Conservation (phyloP, 306 rosid species). For the Luffa aegyptiaca region DNA sequence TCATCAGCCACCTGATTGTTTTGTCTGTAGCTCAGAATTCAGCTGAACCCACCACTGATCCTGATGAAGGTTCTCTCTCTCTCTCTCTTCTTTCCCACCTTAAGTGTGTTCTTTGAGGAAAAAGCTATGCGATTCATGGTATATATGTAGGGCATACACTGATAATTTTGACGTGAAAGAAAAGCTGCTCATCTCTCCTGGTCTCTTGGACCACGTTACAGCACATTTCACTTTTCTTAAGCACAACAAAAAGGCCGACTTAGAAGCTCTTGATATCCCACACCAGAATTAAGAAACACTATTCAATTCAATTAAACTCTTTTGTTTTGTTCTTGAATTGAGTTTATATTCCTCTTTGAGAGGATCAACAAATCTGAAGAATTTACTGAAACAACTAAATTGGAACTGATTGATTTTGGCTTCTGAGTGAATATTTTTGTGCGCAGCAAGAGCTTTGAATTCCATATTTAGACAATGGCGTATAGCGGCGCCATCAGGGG, state of each 20-base stretch:
- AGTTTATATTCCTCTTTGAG: background rate
- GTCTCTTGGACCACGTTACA: too few relatives aligned
- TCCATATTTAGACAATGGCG: slow-evolving; percentile 50
- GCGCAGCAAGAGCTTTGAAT: slow-evolving; percentile 38
- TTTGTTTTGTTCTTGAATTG: background rate
- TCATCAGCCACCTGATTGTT: slow-evolving; percentile 12
- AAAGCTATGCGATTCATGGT: too few relatives aligned
- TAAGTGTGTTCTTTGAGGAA: too few relatives aligned
- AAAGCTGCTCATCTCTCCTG: too few relatives aligned
- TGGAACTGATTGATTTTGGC: background rate
- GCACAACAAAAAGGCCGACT: background rate
- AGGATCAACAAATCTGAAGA: background rate
- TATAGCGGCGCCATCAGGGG: slow-evolving; percentile 2
- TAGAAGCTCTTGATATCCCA: background rate
- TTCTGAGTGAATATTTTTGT: background rate
- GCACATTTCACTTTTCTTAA: background rate
- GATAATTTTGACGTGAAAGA: too few relatives aligned
- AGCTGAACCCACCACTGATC: slow-evolving; percentile 39
- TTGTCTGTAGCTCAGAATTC: slow-evolving; percentile 26
- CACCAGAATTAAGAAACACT: background rate
- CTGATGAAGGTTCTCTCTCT: slow-evolving; percentile 36
- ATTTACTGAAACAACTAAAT: background rate
- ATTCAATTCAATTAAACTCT: background rate
- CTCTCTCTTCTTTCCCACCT: too few relatives aligned
- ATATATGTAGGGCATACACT: too few relatives aligned